Conservation (phyloP, 805 yeast species). For the Saccharomycopsis sp. region DNA sequence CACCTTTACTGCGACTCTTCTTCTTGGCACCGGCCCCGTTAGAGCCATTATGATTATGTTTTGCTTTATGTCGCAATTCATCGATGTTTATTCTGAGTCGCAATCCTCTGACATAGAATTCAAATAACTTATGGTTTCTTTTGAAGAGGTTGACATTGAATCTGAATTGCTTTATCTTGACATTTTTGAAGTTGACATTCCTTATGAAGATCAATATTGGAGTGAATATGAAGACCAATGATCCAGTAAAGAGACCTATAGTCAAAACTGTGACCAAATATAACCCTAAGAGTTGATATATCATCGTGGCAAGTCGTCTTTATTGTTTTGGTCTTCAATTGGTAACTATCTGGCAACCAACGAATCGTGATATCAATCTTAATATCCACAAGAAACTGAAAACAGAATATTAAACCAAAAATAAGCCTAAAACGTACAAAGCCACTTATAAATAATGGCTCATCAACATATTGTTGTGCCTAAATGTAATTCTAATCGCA, state of each 20-base stretch:
- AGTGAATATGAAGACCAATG: conserved; percentile 5
- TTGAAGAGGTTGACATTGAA: conserved; percentile 10
- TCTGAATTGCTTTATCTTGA: not conserved
- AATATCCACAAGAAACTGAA: too few relatives aligned
- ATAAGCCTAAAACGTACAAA: too few relatives aligned
- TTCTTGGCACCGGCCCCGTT: not conserved
- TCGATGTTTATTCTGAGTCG: conserved; percentile 2
- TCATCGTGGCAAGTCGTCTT: not conserved
- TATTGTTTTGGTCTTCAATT: too few relatives aligned
- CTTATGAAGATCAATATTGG: conserved; percentile 6
- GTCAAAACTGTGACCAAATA: not conserved
- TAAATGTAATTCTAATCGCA: too few relatives aligned
- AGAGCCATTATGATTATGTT: not conserved
- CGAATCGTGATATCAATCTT: too few relatives aligned
- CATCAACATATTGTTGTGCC: too few relatives aligned
- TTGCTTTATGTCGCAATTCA: not conserved
- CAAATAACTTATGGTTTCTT: conserved; percentile 9
- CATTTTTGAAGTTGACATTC: not conserved
- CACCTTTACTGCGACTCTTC: not conserved
- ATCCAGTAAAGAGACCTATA: conserved; percentile 6
- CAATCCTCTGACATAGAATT: conserved; percentile 4
- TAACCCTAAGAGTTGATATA: not conserved
- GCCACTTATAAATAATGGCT: too few relatives aligned
- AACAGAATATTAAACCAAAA: too few relatives aligned
- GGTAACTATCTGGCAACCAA: too few relatives aligned